Evolutionary conservation across 768 basidiomycete genomes (phyloP), one percentile per base, ranked within the genome.

Genomic region (Naganishia vishniacii): DNA sequence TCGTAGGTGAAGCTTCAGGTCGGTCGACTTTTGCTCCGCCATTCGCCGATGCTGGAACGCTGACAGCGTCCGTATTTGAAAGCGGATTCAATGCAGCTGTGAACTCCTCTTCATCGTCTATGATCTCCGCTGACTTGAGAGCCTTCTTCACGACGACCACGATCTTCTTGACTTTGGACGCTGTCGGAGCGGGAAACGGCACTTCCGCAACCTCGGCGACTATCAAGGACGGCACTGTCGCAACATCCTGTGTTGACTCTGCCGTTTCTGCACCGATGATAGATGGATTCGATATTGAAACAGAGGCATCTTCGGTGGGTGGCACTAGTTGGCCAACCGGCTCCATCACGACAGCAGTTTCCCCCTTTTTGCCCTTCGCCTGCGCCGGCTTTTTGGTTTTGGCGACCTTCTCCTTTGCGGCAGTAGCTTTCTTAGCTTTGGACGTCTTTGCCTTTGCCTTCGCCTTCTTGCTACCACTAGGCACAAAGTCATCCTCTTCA

Each of bases 401-500:
- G 16, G 42, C 48, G 13, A 32, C 45, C 20, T 48, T 60, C 42
- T 42, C 48, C 49, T 66, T 66, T n/a, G 48, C 13, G 6, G 45
- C 41, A 20, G 47, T 41, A 8, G 44, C 26, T 20, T 41, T 48
- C 48, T 66, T 66, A n/a, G 32, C 31, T 61, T 58, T 61, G 20
- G 42, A 41, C n/a, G 59, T n/a, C 28, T 60, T 60, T 28, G 59
- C 25, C 25, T 34, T 60, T 28, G 59, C 41, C 31, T 60, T 60
- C 23, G 42, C 41, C 45, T 60, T 47, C 31, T 60, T 44, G 42
- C 53, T 53, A 11, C 44, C 53, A 16, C 42, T 32, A 13, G 53
- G 63, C 8, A 48, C 53, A 41, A 64, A 64, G 31, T 58, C 63
- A 46, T 59, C 56, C 26, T 59, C 63, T 20, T 64, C 63, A 20